Evolutionary conservation across 352 stramenopile genomes (phyloP), one percentile per base, ranked within the genome.

Genomic region (Pythium scleroteichum): DNA sequence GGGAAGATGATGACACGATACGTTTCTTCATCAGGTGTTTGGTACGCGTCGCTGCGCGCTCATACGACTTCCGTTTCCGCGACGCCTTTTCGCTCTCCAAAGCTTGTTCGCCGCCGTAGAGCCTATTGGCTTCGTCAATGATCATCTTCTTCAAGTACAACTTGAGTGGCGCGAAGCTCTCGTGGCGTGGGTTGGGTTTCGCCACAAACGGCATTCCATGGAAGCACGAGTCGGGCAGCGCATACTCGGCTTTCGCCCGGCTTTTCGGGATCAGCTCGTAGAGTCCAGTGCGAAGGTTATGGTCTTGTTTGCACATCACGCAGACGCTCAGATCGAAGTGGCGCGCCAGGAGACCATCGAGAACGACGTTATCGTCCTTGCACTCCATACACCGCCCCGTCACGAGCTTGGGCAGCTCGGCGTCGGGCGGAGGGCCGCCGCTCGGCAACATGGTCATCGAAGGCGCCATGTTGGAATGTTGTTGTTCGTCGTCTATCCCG

Each of bases 221-320:
- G 57, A 90, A 90, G 40, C 74, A 74, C 27, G 79, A 89, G 33
- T 88, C 81, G 1, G 81, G 81, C 9, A 91, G 62, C 32, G 76
- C 76, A 47, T 76, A 91, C 33, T 89, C 81, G 19, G 35, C 40
- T 51, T 79, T 82, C 24, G 79, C 81, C 13, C 63, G 72, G 57
- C 69, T 77, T 59, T 89, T 91, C 38, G 79, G 67, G 49, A 91
- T 61, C 22, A 91, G 40, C 67, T 87, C 75, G 67, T 88, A 91
- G 42, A 65, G 55, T 13, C 81, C 76, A 39, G 53, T 66, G n/a
- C 62, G 69, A 23, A 86, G 59, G 22, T 75, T 87, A 38, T 61
- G 55, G 58, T 87, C 67, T 45, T 91, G 82, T 47, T 84, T 88
- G 65, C 82, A 91, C 2, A 49, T 63, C 35, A 88, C 26, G n/a